A percentile compares a stretch with the other conserved stretches of the same genome.
These are phyloP conservation scores for Fusarium miscanthi DNA, from an alignment of 2,329 filamentous ascomycete genomes.

Conservation along the genomic window DNA sequence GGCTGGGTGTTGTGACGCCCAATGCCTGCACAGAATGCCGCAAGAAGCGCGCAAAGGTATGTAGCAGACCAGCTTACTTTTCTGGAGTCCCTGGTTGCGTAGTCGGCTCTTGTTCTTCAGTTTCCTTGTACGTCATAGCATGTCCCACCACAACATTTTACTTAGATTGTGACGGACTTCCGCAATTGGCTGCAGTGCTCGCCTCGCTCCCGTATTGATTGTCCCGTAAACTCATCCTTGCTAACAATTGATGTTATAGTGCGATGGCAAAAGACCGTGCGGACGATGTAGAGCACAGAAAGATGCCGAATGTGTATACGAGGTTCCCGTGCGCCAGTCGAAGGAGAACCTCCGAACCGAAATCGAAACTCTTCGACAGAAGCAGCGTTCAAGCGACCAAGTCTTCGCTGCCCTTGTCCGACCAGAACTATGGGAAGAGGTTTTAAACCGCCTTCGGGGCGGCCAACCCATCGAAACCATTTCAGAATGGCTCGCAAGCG, in stretches of 20 bases:
- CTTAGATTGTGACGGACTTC: neutral
- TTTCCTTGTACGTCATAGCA: neutral
- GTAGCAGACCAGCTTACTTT: conserved; percentile 7
- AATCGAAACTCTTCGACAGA: conserved; percentile 66
- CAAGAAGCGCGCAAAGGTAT: conserved; percentile 71
- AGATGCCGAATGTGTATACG: conserved; percentile 68
- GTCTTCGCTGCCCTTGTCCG: conserved; percentile 66
- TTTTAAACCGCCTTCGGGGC: conserved; percentile 63
- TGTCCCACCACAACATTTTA: neutral
- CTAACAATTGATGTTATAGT: conserved; percentile 54
- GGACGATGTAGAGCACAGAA: conserved; percentile 66
- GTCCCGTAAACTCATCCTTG: neutral
- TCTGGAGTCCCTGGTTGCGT: neutral
- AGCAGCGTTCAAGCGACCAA: conserved; percentile 65
- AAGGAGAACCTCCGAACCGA: conserved; percentile 71
- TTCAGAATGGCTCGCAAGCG: conserved; percentile 62
- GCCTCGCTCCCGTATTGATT: neutral
- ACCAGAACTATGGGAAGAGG: conserved; percentile 64
- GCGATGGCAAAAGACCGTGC: conserved; percentile 68
- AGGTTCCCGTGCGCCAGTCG: conserved; percentile 71
- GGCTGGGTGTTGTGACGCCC: conserved; percentile 66
- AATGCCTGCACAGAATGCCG: conserved; percentile 72
- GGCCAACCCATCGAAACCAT: conserved; percentile 67
- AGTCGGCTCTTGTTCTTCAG: neutral
- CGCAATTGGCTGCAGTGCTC: neutral